Conservation (phyloP, 2,329 filamentous ascomycete genomes). For the Verticillium nonalfalfae region DNA sequence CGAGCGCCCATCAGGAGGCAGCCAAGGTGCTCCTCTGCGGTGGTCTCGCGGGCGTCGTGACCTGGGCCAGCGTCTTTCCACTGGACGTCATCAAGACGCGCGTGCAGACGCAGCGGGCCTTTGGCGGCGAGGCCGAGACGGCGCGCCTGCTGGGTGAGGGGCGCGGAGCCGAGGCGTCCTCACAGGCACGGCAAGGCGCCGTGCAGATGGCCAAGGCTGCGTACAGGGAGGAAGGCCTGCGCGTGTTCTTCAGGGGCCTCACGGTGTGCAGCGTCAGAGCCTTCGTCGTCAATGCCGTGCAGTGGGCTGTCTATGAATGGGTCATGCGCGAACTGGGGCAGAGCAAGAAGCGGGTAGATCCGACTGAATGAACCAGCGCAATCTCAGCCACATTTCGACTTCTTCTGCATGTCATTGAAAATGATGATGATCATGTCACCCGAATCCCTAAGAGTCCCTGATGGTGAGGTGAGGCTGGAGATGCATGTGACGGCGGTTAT, state of each 20-base stretch:
- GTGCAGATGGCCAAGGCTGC: slow-evolving; percentile 58
- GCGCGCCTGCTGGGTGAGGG: slow-evolving; percentile 22
- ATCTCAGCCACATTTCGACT: neutral
- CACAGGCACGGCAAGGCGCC: slow-evolving; percentile 37
- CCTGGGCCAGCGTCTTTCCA: slow-evolving; percentile 87
- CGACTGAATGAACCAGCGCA: neutral
- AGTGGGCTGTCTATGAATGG: slow-evolving; percentile 91
- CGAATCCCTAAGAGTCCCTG: too few relatives aligned
- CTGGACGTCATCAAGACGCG: slow-evolving; percentile 89
- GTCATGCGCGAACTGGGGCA: slow-evolving; percentile 58
- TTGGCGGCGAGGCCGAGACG: slow-evolving; percentile 15
- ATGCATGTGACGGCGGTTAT: too few relatives aligned
- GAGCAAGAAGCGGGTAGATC: slow-evolving; percentile 14
- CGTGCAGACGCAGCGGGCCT: slow-evolving; percentile 65
- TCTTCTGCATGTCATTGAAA: too few relatives aligned
- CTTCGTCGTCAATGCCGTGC: slow-evolving; percentile 88
- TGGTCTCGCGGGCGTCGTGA: slow-evolving; percentile 78
- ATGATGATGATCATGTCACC: too few relatives aligned
- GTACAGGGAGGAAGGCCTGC: slow-evolving; percentile 56
- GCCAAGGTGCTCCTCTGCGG: slow-evolving; percentile 72
- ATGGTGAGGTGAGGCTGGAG: too few relatives aligned
- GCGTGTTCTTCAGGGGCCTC: slow-evolving; percentile 67
- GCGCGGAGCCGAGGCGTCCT: slow-evolving; percentile 5
- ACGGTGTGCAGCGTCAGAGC: slow-evolving; percentile 78
- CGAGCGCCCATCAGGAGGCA: slow-evolving; percentile 33